These are phyloP conservation scores for Blumeria graminis DNA, from an alignment of 2,329 filamentous ascomycete species.

Conservation along the genomic window DNA sequence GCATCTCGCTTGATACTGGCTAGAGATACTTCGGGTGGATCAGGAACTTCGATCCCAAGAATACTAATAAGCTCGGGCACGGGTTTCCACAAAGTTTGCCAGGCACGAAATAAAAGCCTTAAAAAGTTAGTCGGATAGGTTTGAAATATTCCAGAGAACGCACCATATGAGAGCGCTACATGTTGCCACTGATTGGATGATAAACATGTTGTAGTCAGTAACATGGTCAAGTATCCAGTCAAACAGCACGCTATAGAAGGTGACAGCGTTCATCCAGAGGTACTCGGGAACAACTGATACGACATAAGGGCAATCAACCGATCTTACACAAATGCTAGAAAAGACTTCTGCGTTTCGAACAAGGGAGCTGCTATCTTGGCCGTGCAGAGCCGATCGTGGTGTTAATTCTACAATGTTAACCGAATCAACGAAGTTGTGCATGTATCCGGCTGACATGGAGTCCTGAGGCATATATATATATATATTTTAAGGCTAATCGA, in stretches of 20 bases:
- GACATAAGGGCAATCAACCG: not conserved
- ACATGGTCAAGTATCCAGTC: slow-evolving; percentile 15
- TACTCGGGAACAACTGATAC: not conserved
- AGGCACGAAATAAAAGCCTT: slow-evolving; percentile 67
- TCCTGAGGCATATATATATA: too few relatives aligned
- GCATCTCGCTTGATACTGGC: slow-evolving; percentile 73
- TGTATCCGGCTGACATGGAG: too few relatives aligned
- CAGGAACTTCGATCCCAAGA: slow-evolving; percentile 80
- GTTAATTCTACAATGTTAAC: too few relatives aligned
- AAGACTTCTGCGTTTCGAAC: too few relatives aligned
- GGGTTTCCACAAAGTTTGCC: slow-evolving; percentile 72
- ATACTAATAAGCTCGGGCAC: slow-evolving; percentile 78
- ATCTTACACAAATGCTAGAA: not conserved
- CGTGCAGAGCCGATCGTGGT: too few relatives aligned
- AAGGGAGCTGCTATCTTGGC: too few relatives aligned
- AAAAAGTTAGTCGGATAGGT: slow-evolving; percentile 2
- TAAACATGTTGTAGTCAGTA: slow-evolving; percentile 14
- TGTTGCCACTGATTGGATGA: slow-evolving; percentile 15
- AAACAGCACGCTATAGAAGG: slow-evolving; percentile 12
- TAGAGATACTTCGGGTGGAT: slow-evolving; percentile 69
- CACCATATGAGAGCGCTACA: slow-evolving; percentile 14
- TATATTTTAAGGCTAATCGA: too few relatives aligned
- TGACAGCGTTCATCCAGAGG: slow-evolving; percentile 14
- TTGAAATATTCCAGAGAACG: slow-evolving; percentile 1
- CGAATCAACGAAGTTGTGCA: too few relatives aligned